Evolutionary conservation across 768 basidiomycete species (phyloP).

Genomic region (Agaricus bisporus): DNA sequence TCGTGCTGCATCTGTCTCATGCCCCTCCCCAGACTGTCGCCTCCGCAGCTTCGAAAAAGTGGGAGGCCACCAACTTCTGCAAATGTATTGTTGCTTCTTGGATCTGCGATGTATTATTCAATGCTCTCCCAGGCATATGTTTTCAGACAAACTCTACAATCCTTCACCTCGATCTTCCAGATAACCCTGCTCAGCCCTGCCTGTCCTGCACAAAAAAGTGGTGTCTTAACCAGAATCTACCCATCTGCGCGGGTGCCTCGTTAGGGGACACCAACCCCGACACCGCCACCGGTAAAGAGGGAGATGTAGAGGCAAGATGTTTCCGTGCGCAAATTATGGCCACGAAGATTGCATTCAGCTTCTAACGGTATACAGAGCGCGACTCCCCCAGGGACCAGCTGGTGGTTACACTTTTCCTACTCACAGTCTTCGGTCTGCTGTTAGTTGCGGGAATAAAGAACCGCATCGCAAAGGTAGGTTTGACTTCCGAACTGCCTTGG

Average conservation of each 20-base stretch:
- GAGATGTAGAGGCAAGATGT: slow-evolving; percentile 92
- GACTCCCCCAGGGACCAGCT: slow-evolving; percentile 95
- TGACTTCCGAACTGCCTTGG: slow-evolving; percentile 61
- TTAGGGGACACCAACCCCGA: slow-evolving; percentile 88
- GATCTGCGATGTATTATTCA: slow-evolving; percentile 5
- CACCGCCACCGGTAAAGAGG: slow-evolving; percentile 91
- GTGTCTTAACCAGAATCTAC: slow-evolving; percentile 88
- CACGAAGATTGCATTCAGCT: slow-evolving; percentile 1
- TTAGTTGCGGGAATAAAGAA: slow-evolving; percentile 81
- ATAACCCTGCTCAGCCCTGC: slow-evolving; percentile 86
- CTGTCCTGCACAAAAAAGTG: slow-evolving; percentile 92
- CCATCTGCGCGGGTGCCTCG: slow-evolving; percentile 74
- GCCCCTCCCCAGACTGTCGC: slow-evolving; percentile 13
- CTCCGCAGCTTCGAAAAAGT: slow-evolving; percentile 49
- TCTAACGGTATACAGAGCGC: slow-evolving; percentile 52
- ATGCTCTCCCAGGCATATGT: slow-evolving; percentile 66
- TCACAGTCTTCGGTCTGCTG: slow-evolving; percentile 82
- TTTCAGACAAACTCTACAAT: slow-evolving; percentile 86
- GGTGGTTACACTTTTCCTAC: slow-evolving; percentile 84
- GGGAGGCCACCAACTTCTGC: slow-evolving; percentile 89
- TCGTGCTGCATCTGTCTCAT: neutral
- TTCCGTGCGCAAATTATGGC: slow-evolving; percentile 61
- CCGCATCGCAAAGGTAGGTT: slow-evolving; percentile 73
- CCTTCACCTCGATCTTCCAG: slow-evolving; percentile 70
- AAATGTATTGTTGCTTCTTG: slow-evolving; percentile 52